Percentiles rank a stretch among this genome's conserved stretches.
phyloP scores from a whole-genome alignment of 225 moss, liverwort and hornwort genomes.

The Pleurozium schreberi region DNA sequence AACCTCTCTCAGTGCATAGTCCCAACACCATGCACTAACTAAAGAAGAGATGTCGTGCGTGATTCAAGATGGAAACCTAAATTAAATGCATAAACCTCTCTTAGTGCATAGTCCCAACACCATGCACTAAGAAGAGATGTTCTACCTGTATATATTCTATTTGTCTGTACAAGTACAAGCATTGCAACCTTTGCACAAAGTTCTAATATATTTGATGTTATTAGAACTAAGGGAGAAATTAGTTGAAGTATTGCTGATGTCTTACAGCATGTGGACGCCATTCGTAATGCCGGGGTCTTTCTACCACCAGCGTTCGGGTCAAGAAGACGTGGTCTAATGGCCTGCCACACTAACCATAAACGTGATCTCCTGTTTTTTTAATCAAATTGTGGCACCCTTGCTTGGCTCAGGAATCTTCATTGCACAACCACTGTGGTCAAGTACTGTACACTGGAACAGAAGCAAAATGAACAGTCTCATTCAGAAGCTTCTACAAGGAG shows the following conservation, averaged over 20 bases:
- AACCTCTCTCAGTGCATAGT: no score
- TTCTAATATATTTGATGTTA: neutral
- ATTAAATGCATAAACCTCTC: no score
- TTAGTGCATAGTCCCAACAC: no score
- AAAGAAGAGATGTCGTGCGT: no score
- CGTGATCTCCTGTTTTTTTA: neutral
- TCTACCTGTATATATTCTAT: neutral
- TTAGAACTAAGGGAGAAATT: neutral
- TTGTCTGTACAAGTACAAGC: neutral
- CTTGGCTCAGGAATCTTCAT: neutral
- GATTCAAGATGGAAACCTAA: no score
- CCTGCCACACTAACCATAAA: neutral
- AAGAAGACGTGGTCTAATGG: constrained; percentile 10
- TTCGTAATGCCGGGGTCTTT: constrained; percentile 21
- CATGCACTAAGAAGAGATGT: no score
- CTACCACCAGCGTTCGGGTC: constrained; percentile 14
- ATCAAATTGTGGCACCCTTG: neutral
- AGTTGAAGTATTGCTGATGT: neutral
- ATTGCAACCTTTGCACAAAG: neutral
- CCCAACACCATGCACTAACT: no score
- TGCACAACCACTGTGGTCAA: neutral
- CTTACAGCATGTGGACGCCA: constrained; percentile 28
- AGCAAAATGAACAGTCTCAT: neutral
- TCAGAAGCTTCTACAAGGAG: neutral
- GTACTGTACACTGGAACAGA: neutral